A percentile compares a stretch with the other conserved stretches of the same genome.
These are phyloP conservation scores for Macadamia tetraphylla DNA, from an alignment of 164 flowering plant species.

Conservation along the genomic window DNA sequence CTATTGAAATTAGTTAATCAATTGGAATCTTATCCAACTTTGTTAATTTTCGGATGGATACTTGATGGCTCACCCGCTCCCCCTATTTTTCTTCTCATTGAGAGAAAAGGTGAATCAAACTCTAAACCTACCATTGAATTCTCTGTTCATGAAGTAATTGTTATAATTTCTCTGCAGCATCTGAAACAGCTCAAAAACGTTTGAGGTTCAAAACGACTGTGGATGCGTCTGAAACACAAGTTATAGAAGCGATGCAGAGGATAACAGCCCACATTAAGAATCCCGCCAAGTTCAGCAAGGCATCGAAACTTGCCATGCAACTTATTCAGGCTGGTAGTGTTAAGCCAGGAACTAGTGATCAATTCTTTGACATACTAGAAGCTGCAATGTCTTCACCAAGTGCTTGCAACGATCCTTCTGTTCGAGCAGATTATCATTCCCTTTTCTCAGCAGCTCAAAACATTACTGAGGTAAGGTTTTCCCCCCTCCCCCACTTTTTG, in stretches of 20 bases:
- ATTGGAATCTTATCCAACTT: no score
- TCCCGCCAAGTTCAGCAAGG: conserved; percentile 62
- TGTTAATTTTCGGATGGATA: no score
- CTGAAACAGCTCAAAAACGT: conserved; percentile 44
- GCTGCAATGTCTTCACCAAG: conserved; percentile 73
- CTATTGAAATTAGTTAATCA: no score
- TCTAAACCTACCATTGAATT: no score
- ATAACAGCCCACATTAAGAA: no score
- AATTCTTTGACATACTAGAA: conserved; percentile 76
- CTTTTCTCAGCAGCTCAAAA: conserved; percentile 78
- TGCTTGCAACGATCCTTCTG: conserved; percentile 62
- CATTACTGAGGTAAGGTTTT: conserved; percentile 11
- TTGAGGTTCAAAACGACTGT: conserved; percentile 74
- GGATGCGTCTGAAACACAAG: conserved; percentile 48
- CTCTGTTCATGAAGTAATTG: neutral
- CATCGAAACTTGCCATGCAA: conserved; percentile 93
- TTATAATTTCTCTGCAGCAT: conserved; percentile 19
- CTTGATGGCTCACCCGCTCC: no score
- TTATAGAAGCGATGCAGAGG: no score
- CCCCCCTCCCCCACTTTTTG: neutral
- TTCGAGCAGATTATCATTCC: conserved; percentile 77
- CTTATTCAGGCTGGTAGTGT: conserved; percentile 86
- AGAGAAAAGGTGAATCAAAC: no score
- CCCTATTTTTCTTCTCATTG: no score
- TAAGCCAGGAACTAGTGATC: conserved; percentile 57